Base-by-base conservation (phyloP, 495 filamentous ascomycete genomes). In the Elasticomyces elasticus region DNA sequence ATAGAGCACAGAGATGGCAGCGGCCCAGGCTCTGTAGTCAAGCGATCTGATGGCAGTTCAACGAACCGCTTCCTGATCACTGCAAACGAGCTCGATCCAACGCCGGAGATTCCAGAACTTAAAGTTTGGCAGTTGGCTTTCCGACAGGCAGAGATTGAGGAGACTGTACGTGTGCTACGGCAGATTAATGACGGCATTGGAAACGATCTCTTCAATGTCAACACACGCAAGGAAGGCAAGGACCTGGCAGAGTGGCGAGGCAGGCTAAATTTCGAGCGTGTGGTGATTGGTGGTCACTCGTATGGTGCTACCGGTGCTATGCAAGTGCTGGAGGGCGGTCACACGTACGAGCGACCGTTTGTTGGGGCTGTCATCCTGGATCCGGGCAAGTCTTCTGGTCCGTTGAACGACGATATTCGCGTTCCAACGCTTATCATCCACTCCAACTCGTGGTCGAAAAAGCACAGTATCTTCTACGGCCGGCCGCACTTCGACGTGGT, bases 1-100 rank as follows among this genome's bases (percentile, higher is more conserved):
- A 59, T 79, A 7, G 76, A 79, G 62, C 76, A 79, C 52, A 59
- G 76, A 44, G 76, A 79, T 49, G 76, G 76, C 5, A 77, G 73
- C 50, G 70, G 72, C 6, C 76, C 76, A 5, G 75, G 73, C 4
- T 68, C 69, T 1, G 52, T 71, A 28, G 61, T 79, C 53, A 67
- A 64, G 59, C 56, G 43, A 25, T 30, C 55, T 1, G 67, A 68
- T 15, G 53, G 64, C 13, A 47, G 44, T 15, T 54, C 66, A 41
- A 54, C 55, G 45, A 59, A 56, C 57, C 67, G 58, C 9, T 62
- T 54, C 53, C 59, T 60, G 40, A n/a, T 67, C 40, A 54, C 30
- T 40, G 20, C 48, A 11, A 24, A 19, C 27, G 22, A 53, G 17
- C 30, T 62, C 9, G 44, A 58, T 11, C 54, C 54, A 20, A 52